A percentile compares a stretch with the other conserved stretches of the same genome.
Conservation (phyloP, 2,329 filamentous ascomycete genomes). For the Niveomyces coronatus region DNA sequence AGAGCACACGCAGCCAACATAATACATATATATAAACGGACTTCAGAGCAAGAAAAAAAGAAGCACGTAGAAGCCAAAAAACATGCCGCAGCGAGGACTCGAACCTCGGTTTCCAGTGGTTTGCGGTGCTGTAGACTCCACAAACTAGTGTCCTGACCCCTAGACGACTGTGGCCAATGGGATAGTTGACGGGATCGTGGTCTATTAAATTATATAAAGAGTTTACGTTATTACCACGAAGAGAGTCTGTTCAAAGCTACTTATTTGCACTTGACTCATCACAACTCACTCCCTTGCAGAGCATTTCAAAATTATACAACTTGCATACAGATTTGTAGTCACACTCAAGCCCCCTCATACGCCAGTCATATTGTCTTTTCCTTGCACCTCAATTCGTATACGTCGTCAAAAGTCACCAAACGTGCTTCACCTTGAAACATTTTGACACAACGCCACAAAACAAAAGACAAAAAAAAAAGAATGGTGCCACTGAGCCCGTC, state of each 20-base stretch:
- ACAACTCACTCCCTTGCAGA: constrained; percentile 4
- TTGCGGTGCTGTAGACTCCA: constrained; percentile 13
- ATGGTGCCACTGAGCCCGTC: neutral
- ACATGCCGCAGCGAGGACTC: constrained; percentile 16
- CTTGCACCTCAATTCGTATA: no score
- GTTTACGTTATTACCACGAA: no score
- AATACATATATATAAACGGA: no score
- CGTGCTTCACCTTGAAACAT: neutral
- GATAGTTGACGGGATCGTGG: neutral
- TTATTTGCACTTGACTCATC: no score
- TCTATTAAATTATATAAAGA: neutral
- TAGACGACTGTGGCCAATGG: constrained; percentile 18
- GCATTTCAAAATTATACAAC: no score
- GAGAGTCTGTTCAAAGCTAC: no score
- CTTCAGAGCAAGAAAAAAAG: neutral
- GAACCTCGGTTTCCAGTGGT: constrained; percentile 22
- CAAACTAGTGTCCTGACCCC: constrained; percentile 22
- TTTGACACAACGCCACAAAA: constrained; percentile 6
- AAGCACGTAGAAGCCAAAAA: neutral
- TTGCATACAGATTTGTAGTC: no score
- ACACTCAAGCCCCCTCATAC: no score
- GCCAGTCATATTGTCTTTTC: no score
- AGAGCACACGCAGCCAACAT: no score
- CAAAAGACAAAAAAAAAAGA: neutral
- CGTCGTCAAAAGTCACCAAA: no score